Base-by-base conservation (phyloP, 1,284 basidiomycete species). In the Phaffia rhodozyma region DNA sequence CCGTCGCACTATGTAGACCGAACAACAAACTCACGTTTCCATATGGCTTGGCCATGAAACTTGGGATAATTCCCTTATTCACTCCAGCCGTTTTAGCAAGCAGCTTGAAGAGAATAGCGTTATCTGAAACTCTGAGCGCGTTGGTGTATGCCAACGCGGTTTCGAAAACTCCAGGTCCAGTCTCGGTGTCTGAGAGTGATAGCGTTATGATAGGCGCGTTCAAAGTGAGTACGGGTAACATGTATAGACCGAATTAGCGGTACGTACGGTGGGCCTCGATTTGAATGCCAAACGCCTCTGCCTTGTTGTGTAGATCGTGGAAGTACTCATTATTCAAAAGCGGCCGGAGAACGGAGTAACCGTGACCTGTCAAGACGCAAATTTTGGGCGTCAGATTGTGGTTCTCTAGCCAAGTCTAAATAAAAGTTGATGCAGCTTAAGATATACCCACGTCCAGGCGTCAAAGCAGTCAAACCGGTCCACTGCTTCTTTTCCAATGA, bases 11-110 rank as follows among this genome's bases (percentile, higher is more conserved):
- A 47, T 29, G 7, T 18, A 23, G 16, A 21, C 3, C 30, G 47
- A 43, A 54, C 23, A 25, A 18, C 38, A 30, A 16, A 78, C 86
- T 72, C 72, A 91, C 90, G 71, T 89, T 85, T 58, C 84, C 86
- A 86, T 87, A 93, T 27, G 93, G 94, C 71, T 97, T 97, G 0
- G 94, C 93, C 94, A 98, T 97, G 75, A 98, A 98, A 65, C 90
- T 94, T 0, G 93, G 93, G 56, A 90, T 81, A 61, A 98, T 81
- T 9, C 87, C 88, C 68, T 87, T 80, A 73, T 87, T 84, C 82
- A 96, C 90, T 0, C 93, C 93, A 3, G 94, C 76, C 68, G 89
- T 91, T 78, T 97, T 97, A 6, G 90, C 89, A 18, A 90, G 76
- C 69, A 87, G 89, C 75, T 98, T 98, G 83, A 91, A 97, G 51